A percentile compares a stretch with the other conserved stretches of the same genome.
Conservation (phyloP, 129 eudicot genomes). For the sunflower (Helianthus annuus) region DNA sequence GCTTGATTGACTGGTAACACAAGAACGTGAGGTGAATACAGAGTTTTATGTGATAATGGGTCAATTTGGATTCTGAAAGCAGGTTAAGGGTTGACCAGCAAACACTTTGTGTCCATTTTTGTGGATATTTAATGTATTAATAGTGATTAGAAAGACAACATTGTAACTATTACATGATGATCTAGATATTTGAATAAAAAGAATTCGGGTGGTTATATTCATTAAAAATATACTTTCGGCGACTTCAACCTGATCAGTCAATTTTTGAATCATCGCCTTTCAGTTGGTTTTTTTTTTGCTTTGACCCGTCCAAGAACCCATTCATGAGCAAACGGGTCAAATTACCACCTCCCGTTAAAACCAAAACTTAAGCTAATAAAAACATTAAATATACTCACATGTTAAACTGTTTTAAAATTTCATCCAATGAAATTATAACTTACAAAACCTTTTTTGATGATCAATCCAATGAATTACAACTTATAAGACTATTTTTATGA, state of each 20-base stretch:
- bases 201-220: background rate
- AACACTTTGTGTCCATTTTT: background rate
- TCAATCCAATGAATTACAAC: background rate
- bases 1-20: slow-evolving; percentile 68
- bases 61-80: background rate
- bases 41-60: background rate
- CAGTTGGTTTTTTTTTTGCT: background rate
- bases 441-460: background rate
- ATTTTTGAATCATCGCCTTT: background rate
- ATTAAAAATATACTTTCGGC: background rate
- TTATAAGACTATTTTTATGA: background rate
- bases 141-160: background rate
- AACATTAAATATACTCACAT: background rate
- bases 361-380: background rate
- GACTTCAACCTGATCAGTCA: background rate
- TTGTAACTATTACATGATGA: background rate
- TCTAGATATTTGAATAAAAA: background rate
- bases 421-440: background rate
- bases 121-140: background rate
- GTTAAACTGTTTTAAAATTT: background rate
- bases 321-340: background rate
- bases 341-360: background rate
- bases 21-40: slow-evolving; percentile 7
- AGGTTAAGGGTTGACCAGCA: slow-evolving; percentile 1
- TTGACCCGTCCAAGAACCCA: background rate